Evolutionary conservation across 2,329 filamentous ascomycete genomes (phyloP), one percentile per base, ranked within the genome.

Genomic region (Dactylonectria macrodidyma): DNA sequence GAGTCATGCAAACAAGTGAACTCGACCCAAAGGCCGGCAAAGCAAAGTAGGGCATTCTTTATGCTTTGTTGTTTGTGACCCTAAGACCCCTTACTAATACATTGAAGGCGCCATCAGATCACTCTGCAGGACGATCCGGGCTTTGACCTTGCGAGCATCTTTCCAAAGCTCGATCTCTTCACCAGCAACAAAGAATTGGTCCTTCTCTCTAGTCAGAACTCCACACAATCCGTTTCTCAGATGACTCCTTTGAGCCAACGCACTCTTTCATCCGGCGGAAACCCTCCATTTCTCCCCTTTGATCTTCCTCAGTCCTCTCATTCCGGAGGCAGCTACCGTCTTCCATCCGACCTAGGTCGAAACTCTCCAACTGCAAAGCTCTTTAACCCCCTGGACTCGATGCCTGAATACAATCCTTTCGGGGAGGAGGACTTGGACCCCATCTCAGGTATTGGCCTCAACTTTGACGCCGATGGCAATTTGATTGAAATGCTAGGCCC

Each of bases 121-220:
- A 84, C 94, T 3, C 85, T 98, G 2, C 85, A 89, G 61, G 94
- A 98, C 75, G 95, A 98, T 76, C 94, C 95, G 1, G 87, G 89
- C 48, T 98, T 98, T 67, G 81, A 83, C 58, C 76, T 78, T 5
- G 68, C 76, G 64, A 76, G 69, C 50, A 65, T 69, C 11, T 62
- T 81, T 11, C 80, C 81, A 38, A 75, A 75, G 6, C 63, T 82
- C 33, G 78, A 82, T 30, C 69, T 81, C 16, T 69, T 86, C 36
- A 81, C 81, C 44, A 76, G 77, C 26, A 77, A 80, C 12, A 76
- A 78, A 10, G 79, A 81, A 34, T 62, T 80, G 33, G 69, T 76
- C 46, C 68, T 78, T 12, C 70, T 81, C 7, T 76, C 75, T 11
- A 84, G 78, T 48, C 84, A 85, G 64, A 70, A 65, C 12, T 81